Percentiles rank a stretch among this genome's conserved stretches.
Evolutionary conservation across 352 stramenopile genomes (phyloP).

Genomic region (Phytopythium chamaehyphon): DNA sequence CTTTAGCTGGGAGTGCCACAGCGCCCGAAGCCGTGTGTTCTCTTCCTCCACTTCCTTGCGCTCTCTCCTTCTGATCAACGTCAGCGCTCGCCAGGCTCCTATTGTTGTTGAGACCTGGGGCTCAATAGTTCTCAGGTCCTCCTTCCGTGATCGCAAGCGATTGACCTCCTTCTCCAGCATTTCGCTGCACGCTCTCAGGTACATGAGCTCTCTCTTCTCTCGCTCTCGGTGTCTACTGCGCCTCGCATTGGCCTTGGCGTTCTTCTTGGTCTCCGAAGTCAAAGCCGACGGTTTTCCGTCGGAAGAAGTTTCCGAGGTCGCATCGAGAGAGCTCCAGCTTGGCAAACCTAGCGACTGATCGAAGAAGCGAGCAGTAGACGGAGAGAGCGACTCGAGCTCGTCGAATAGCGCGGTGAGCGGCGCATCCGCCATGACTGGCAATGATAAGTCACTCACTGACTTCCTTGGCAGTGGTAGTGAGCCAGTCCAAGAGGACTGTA

Average conservation of each 20-base stretch:
- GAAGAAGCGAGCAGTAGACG: too few species aligned
- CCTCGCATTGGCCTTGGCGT: background rate
- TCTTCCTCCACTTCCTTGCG: background rate
- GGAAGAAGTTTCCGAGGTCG: too few species aligned
- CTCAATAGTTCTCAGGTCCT: background rate
- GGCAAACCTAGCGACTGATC: too few species aligned
- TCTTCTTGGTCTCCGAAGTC: background rate
- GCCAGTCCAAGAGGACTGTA: too few species aligned
- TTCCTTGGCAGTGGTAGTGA: too few species aligned
- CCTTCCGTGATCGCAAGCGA: background rate
- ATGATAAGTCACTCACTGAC: too few species aligned
- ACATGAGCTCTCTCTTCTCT: constrained; percentile 4
- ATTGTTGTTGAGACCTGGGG: background rate
- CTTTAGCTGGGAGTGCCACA: background rate
- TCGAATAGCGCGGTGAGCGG: too few species aligned
- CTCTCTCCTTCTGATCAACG: background rate
- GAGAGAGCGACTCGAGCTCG: too few species aligned
- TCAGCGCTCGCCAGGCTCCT: background rate
- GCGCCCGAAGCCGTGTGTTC: background rate
- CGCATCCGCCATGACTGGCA: too few species aligned
- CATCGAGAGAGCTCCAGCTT: too few species aligned
- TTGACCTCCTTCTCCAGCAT: background rate
- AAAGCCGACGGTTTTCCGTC: too few species aligned
- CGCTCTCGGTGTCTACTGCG: constrained; percentile 2
- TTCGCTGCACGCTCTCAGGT: constrained; percentile 2